phyloP scores from a whole-genome alignment of 148 eudicot genomes.

The Arbutus unedo region DNA sequence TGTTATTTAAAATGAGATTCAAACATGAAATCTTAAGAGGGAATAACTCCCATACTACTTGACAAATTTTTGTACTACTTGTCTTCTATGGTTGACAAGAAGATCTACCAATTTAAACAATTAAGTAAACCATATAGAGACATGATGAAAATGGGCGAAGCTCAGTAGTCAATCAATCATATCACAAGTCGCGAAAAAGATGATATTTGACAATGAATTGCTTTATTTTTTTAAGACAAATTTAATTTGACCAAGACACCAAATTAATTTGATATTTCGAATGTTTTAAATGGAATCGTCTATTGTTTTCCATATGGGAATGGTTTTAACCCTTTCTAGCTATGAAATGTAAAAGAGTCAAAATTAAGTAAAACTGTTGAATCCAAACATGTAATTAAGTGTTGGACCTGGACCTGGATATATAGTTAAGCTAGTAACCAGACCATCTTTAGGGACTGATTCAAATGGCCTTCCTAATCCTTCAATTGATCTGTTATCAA shows the following conservation, averaged over 20 bases:
- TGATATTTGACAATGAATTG: background rate
- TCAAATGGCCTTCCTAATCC: background rate
- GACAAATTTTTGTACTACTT: no score
- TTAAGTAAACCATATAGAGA: no score
- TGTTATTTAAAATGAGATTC: no score
- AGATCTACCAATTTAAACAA: no score
- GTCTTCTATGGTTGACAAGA: no score
- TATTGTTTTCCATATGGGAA: background rate
- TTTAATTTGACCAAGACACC: background rate
- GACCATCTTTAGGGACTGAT: background rate
- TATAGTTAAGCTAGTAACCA: background rate
- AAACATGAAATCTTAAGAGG: no score
- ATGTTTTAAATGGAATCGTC: background rate
- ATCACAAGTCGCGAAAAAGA: no score
- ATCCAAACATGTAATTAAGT: background rate
- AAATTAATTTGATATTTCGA: background rate
- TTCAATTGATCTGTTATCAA: background rate
- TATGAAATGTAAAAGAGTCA: background rate
- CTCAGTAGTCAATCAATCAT: no score
- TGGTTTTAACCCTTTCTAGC: background rate
- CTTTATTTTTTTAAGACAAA: background rate
- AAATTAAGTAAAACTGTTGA: background rate
- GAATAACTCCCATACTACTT: no score
- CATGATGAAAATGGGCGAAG: no score
- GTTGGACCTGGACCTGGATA: background rate